Conservation (phyloP, 345 rosid species). For the Hibiscus syriacus region DNA sequence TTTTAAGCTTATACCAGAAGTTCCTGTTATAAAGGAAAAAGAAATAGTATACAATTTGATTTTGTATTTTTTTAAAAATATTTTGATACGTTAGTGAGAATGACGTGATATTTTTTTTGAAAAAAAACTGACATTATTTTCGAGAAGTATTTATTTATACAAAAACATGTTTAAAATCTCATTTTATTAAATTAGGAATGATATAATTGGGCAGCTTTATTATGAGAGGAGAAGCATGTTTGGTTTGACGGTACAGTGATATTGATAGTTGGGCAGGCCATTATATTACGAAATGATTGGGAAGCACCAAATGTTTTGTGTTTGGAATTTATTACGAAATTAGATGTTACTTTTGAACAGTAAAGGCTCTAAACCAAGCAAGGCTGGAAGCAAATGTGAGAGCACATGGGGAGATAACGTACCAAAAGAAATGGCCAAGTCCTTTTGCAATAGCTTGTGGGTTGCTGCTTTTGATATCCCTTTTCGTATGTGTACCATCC, state of each 20-base stretch:
- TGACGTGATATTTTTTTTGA: too few relatives aligned
- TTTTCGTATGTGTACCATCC: slow-evolving; percentile 56
- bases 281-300: too few relatives aligned
- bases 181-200: too few relatives aligned
- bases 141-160: too few relatives aligned
- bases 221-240: too few relatives aligned
- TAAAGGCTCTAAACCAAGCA: slow-evolving; percentile 74
- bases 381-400: slow-evolving; percentile 75
- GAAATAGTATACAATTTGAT: neutral
- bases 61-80: too few relatives aligned
- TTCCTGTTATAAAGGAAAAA: neutral
- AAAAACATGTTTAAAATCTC: too few relatives aligned
- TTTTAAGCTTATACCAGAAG: neutral
- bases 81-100: neutral
- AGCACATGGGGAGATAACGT: slow-evolving; percentile 40
- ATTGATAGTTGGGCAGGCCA: too few relatives aligned
- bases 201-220: too few relatives aligned
- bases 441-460: slow-evolving; percentile 65
- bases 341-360: slow-evolving; percentile 26
- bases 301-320: too few relatives aligned
- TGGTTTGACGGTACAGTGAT: too few relatives aligned
- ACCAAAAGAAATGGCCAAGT: slow-evolving; percentile 79
- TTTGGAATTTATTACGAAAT: neutral
- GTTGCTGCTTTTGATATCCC: slow-evolving; percentile 37
- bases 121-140: too few relatives aligned